These are phyloP conservation scores for Dichomitus squalens DNA, from an alignment of 1,284 basidiomycete species.

Conservation along the genomic window DNA sequence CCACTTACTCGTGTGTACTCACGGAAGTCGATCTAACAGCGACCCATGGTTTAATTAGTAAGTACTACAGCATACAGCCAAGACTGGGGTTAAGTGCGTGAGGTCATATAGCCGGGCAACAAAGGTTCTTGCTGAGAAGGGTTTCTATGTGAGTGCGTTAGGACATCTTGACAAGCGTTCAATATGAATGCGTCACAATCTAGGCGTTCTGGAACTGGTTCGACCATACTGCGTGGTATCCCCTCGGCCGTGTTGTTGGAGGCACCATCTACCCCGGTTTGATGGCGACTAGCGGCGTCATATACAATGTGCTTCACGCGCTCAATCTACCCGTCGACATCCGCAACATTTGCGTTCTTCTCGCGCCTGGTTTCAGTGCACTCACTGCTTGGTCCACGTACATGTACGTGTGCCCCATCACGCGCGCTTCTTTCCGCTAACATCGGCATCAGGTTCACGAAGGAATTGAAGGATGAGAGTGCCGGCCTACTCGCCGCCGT, in stretches of 20 bases:
- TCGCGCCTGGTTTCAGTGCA: constrained; percentile 96
- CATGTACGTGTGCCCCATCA: constrained; percentile 57
- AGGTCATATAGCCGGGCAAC: constrained; percentile 76
- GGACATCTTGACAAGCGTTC: neutral
- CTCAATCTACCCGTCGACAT: constrained; percentile 97
- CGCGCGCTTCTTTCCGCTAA: neutral
- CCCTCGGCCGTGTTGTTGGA: constrained; percentile 96
- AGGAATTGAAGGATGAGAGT: constrained; percentile 91
- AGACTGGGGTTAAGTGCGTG: neutral
- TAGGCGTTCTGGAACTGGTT: constrained; percentile 99
- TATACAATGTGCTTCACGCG: constrained; percentile 88
- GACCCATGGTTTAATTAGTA: constrained; percentile 99
- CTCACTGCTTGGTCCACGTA: constrained; percentile 98
- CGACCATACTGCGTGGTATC: constrained; percentile 99
- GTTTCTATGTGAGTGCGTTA: constrained; percentile 84
- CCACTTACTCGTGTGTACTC: neutral
- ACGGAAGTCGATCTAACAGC: constrained; percentile 43
- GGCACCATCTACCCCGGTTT: constrained; percentile 98
- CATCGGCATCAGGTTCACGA: constrained; percentile 72
- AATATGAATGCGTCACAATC: neutral
- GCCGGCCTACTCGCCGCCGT: constrained; percentile 97
- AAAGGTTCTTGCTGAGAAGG: constrained; percentile 82
- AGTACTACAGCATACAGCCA: constrained; percentile 35
- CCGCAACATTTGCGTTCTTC: constrained; percentile 94
- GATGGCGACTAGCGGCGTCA: constrained; percentile 97